Conservation (phyloP, 192 early-diverging fungal genomes). For the Phlyctochytrium bullatum region DNA sequence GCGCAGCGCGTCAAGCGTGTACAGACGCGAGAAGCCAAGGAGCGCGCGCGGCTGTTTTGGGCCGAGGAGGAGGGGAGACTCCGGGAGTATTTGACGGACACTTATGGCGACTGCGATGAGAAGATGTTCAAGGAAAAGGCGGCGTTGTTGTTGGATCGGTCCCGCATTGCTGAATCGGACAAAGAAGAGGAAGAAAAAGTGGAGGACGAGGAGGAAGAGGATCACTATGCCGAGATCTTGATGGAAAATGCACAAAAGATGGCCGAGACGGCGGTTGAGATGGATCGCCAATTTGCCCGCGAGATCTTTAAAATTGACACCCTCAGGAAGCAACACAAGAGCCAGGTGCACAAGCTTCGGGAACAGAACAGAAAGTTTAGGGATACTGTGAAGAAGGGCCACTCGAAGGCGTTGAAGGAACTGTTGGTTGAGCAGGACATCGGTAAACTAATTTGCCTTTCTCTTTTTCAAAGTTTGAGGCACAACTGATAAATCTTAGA, state of each 20-base stretch:
- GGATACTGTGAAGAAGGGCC: slow-evolving; percentile 6
- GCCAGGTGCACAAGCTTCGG: slow-evolving; percentile 10
- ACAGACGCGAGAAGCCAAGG: slow-evolving; percentile 14
- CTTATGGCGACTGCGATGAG: slow-evolving; percentile 3
- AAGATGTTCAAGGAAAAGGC: slow-evolving; percentile 9
- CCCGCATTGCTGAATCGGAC: neutral
- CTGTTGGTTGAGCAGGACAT: slow-evolving; percentile 17
- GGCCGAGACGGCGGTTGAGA: neutral
- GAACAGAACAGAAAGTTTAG: slow-evolving; percentile 1
- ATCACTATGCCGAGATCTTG: neutral
- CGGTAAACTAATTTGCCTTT: too few species aligned
- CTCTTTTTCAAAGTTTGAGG: too few species aligned
- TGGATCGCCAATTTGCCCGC: neutral
- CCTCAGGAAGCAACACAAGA: neutral
- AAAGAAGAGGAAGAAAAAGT: neutral
- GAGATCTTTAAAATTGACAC: slow-evolving; percentile 1
- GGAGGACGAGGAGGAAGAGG: neutral
- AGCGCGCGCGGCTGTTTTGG: slow-evolving; percentile 25
- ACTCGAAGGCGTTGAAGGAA: slow-evolving; percentile 4
- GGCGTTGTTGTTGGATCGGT: slow-evolving; percentile 10
- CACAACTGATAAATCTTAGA: too few species aligned
- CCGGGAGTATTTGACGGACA: slow-evolving; percentile 7
- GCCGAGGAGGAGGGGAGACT: slow-evolving; percentile 12
- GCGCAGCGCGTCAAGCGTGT: slow-evolving; percentile 9
- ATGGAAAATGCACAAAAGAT: neutral